Evolutionary conservation across 495 filamentous ascomycete genomes (phyloP), one percentile per base, ranked within the genome.

Genomic region (Emericellopsis terricola): DNA sequence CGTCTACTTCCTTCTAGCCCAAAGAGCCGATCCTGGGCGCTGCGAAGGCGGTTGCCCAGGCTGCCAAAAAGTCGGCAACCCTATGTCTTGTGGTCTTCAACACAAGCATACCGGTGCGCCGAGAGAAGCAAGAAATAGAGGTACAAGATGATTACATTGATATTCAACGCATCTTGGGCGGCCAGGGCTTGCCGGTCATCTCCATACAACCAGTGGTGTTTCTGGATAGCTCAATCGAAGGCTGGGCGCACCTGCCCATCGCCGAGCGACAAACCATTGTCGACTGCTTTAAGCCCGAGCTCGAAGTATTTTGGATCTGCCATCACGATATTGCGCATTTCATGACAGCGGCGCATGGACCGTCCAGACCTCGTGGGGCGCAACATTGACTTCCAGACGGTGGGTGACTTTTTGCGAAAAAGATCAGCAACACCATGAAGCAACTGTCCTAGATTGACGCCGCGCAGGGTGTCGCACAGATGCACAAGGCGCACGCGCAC

Each of bases 231-330:
- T 16, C 19, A 3, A 13, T 32, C 30, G 30, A 32, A 11, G 30
- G 30, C 11, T 32, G 30, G 30, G 30, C 30, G 14, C 15, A 16
- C 4, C 30, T 16, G 8, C 30, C 30, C 8, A 32, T 32, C 30
- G 14, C 14, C 30, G 30, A 32, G 14, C 7, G 5, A 4, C 7
- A 15, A 9, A 32, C 30, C 30, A 18, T 32, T 16, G 30, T 32
- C n/a, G 15, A 32, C 15, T 32, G 30, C 30, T 16, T 16, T 16
- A 32, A 32, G 30, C 30, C 30, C 5, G 18, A 14, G 3, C 15
- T 32, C 8, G 30, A 32, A 9, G 30, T 32, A 9, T 16, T 16
- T 13, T 32, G 30, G 30, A 32, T 32, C 30, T 32, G 30, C 30
- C 30, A 32, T 16, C 30, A 32, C 8, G 30, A 32, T 16, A 9